Base-by-base conservation (phyloP, 306 rosid species). In the Cucurbita argyrosperma region DNA sequence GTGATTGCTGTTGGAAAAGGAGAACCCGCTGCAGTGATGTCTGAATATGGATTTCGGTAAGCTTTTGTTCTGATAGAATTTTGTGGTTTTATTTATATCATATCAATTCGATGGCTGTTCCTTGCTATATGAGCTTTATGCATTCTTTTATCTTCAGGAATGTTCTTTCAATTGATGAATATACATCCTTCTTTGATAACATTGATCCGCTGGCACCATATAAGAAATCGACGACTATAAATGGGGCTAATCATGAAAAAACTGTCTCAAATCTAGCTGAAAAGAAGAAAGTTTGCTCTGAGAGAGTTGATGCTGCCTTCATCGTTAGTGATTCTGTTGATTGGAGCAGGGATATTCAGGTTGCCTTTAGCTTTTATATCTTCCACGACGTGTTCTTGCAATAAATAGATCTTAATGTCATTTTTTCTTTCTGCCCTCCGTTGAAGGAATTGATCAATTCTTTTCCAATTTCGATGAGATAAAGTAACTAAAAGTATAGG, bases 331-430 rank as follows among this genome's bases (percentile, higher is more conserved):
- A 93, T 77, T 85, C 98, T 80, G 90, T 89, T 76, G 97, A 90
- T 79, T 93, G 98, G 98, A 87, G 98, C 89, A 86, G 97, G 77
- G 98, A 93, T 81, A 82, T 90, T 72, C 98, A 93, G 94, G 98
- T 87, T 52, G 37, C 54, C 49, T 63, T 62, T 37, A 71, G 77
- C 50, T 51, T 51, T 74, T 57, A 21, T 21, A n/a, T 45, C 69
- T 61, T 45, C 6, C 56, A 18, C 3, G 11, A 45, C 14, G 9
- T 46, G 72, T 67, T 40, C 72, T 67, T 45, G 54, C 8, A 6
- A 19, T 26, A 47, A 35, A 46, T 47, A 19, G 1, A 67, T 13
- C 12, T 47, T 67, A 6, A 43, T 67, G 10, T 18, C n/a, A 50
- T 15, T 46, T 67, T 18, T 67, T 45, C 16, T 43, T 19, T 67